Evolutionary conservation across 257 asterid genomes (phyloP).

Genomic region (Dorcoceras hygrometricum): DNA sequence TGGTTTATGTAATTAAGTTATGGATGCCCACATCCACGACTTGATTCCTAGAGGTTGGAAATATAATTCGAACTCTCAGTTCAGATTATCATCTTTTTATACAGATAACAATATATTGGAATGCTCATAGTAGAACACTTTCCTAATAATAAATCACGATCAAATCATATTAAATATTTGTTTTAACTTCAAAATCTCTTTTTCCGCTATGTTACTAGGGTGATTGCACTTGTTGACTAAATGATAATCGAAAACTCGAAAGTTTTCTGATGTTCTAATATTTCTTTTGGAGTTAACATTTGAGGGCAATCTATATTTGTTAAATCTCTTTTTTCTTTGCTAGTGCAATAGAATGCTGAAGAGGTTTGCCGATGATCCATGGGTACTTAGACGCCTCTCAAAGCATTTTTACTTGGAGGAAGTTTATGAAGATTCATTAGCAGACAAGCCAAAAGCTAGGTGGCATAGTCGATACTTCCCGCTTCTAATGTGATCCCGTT

Average conservation of each 20-base stretch:
- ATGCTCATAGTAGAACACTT: background rate
- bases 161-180: too few relatives aligned
- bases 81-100: too few relatives aligned
- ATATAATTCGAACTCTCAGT: background rate
- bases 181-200: too few relatives aligned
- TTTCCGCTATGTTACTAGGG: too few relatives aligned
- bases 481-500: conserved; percentile 16
- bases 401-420: conserved; percentile 64
- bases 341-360: conserved; percentile 52
- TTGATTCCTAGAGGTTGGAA: background rate
- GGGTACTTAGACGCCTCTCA: conserved; percentile 40
- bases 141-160: too few relatives aligned
- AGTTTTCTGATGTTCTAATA: background rate
- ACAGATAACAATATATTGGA: background rate
- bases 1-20: background rate
- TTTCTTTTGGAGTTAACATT: conserved; percentile 1
- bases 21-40: background rate
- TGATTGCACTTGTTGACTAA: background rate
- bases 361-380: conserved; percentile 38
- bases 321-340: conserved; percentile 16
- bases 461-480: conserved; percentile 57
- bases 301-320: background rate
- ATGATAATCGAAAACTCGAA: background rate
- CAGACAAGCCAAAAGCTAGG: conserved; percentile 47
- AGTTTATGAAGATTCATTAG: conserved; percentile 61